Percentiles rank a stretch among this genome's conserved stretches.
These are phyloP conservation scores for Rhododendron henanense DNA, from an alignment of 148 eudicot genomes.

Conservation along the genomic window DNA sequence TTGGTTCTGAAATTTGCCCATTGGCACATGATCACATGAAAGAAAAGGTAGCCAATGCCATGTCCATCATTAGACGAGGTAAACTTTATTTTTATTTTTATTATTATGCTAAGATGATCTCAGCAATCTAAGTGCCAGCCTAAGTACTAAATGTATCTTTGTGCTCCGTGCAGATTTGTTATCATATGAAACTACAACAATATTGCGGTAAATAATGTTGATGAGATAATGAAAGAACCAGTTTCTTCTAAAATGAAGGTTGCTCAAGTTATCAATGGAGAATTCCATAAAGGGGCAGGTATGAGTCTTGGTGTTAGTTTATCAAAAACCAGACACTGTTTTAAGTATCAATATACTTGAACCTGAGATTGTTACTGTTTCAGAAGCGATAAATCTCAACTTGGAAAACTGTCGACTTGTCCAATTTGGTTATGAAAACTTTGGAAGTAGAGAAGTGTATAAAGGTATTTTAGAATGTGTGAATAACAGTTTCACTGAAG, in stretches of 20 bases:
- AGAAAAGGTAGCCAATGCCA: no score
- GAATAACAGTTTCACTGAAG: not conserved
- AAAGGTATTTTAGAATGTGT: not conserved
- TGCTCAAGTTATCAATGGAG: no score
- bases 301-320: not conserved
- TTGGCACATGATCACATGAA: no score
- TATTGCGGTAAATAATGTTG: not conserved
- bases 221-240: conserved; percentile 1
- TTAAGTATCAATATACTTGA: not conserved
- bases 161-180: not conserved
- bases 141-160: no score
- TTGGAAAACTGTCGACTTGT: no score
- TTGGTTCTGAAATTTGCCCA: no score
- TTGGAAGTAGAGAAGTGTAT: not conserved
- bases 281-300: not conserved
- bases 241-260: not conserved
- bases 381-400: no score
- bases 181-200: not conserved
- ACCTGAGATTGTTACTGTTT: not conserved
- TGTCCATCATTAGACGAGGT: no score
- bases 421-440: no score
- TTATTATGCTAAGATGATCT: no score
- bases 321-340: not conserved
- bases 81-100: no score
- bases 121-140: no score